phyloP scores from a whole-genome alignment of 208 protist species.

The Trypanosomatidae sp. region DNA sequence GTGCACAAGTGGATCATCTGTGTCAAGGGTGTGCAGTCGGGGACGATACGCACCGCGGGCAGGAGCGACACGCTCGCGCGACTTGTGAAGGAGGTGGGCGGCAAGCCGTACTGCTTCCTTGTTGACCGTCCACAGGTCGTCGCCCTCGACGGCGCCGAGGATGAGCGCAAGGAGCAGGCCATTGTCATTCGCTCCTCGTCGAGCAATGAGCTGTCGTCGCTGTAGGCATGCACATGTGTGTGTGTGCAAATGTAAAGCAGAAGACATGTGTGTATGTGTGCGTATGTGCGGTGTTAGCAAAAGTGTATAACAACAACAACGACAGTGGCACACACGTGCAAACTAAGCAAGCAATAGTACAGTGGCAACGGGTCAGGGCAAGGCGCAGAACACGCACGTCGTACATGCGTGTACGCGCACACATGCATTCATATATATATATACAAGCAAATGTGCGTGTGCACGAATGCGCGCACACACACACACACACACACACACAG shows the following conservation, averaged over 20 bases:
- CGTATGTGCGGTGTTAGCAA: no score
- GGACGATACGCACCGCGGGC: slow-evolving; percentile 25
- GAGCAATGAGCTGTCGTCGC: slow-evolving; percentile 16
- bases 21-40: slow-evolving; percentile 11
- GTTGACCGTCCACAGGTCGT: slow-evolving; percentile 35
- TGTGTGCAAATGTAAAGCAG: slow-evolving; percentile 36
- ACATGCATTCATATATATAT: no score
- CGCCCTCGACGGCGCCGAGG: slow-evolving; percentile 18
- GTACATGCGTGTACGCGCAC: no score
- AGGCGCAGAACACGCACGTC: no score
- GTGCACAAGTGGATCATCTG: slow-evolving; percentile 30
- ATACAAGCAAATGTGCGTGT: no score
- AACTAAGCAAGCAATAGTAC: no score
- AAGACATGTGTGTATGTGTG: slow-evolving; percentile 32
- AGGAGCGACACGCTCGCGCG: slow-evolving; percentile 22
- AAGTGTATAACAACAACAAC: no score
- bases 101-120: slow-evolving; percentile 22
- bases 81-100: slow-evolving; percentile 27
- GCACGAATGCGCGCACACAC: no score
- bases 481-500: no score
- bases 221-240: slow-evolving; percentile 17
- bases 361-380: no score
- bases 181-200: slow-evolving; percentile 47
- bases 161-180: slow-evolving; percentile 10
- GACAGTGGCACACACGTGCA: no score